Base-by-base conservation (phyloP, 768 basidiomycete genomes). In the Hericium rajendrae region DNA sequence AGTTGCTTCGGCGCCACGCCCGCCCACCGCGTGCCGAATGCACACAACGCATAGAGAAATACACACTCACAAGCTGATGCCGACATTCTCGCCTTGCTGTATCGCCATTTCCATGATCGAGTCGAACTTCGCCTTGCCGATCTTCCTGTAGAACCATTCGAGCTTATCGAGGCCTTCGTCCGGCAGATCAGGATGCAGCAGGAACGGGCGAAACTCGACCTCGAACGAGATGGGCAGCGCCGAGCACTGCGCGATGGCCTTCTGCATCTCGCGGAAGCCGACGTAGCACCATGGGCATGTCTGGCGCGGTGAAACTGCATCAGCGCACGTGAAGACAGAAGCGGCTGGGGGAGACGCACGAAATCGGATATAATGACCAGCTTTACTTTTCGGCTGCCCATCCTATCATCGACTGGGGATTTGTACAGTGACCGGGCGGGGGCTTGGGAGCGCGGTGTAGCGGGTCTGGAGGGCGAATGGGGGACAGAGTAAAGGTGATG, bases 161-260 rank as follows among this genome's bases (percentile, higher is more conserved):
- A 46, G 50, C 62, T 68, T 71, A 46, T 63, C 67, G 1, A 66
- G 12, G 41, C 66, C 58, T 38, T 70, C 62, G 60, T 64, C 62
- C 43, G 67, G 64, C 55, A 78, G 58, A 6, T 68, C 64, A 3
- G 71, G 71, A 59, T 78, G 71, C 38, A 81, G 73, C 38, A 73
- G 61, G 70, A 72, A 81, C 4, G 79, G 79, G 41, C 74, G 68
- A 66, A 76, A 74, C 61, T 79, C 75, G 62, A 78, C 64, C 40
- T 74, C 69, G 65, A 78, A 73, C 18, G 63, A 51, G 24, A 66
- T 40, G 4, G 69, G 68, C 13, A 71, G 64, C 57, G 73, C 66
- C 15, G 61, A 55, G 48, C 64, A 69, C 53, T 68, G 66, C 15
- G 70, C 65, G 50, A 77, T 69, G 37, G 74, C 75, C 32, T 56